Evolutionary conservation across 768 basidiomycete species (phyloP).

Genomic region (Amanita rubescens): DNA sequence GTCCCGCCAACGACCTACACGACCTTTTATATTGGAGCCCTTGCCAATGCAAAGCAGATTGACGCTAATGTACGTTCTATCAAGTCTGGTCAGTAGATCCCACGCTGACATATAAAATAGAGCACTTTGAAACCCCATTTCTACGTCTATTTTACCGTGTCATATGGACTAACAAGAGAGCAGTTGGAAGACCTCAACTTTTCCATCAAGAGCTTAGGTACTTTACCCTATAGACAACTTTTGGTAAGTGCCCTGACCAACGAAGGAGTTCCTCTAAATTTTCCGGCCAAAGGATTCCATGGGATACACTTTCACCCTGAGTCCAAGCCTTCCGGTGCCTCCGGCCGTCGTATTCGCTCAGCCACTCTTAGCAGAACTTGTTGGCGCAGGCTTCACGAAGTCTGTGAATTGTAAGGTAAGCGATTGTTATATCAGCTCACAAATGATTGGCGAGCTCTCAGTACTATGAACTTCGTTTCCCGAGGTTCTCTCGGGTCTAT

Average conservation of each 20-base stretch:
- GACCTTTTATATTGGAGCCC: slow-evolving; percentile 71
- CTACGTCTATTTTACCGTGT: slow-evolving; percentile 64
- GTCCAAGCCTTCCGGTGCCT: slow-evolving; percentile 31
- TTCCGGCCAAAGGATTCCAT: background rate
- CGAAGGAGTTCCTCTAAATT: background rate
- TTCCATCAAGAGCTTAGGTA: slow-evolving; percentile 42
- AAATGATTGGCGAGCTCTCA: slow-evolving; percentile 19
- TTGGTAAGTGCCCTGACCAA: slow-evolving; percentile 13
- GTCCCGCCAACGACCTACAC: slow-evolving; percentile 68
- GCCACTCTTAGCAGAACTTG: slow-evolving; percentile 67
- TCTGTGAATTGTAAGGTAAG: slow-evolving; percentile 48
- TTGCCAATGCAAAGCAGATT: slow-evolving; percentile 42
- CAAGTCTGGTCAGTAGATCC: background rate
- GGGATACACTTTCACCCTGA: slow-evolving; percentile 45
- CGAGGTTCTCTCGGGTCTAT: slow-evolving; percentile 66
- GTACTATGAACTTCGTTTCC: slow-evolving; percentile 83
- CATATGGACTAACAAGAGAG: slow-evolving; percentile 64
- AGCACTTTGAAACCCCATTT: slow-evolving; percentile 48
- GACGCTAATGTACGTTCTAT: slow-evolving; percentile 28
- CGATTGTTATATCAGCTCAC: background rate
- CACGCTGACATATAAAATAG: slow-evolving; percentile 21
- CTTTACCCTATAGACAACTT: slow-evolving; percentile 22
- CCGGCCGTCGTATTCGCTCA: slow-evolving; percentile 52
- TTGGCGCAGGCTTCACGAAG: slow-evolving; percentile 81
- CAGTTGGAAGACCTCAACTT: slow-evolving; percentile 71